Evolutionary conservation across 2,329 filamentous ascomycete species (phyloP).

Genomic region (Claviceps cyperi): DNA sequence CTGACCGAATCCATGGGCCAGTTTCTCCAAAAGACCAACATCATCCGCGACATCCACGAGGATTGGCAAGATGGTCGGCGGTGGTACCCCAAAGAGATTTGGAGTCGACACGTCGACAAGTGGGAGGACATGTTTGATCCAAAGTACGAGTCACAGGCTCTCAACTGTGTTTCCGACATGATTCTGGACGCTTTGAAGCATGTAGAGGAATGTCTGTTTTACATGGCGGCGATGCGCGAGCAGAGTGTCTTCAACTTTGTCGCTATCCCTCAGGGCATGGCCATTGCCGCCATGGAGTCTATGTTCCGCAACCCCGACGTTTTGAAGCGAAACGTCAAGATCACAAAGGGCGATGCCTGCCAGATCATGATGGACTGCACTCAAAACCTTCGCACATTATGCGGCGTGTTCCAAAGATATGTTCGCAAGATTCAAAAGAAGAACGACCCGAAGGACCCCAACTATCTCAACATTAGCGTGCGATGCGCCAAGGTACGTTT

Average conservation of each 20-base stretch:
- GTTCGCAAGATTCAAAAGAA: slow-evolving; percentile 74
- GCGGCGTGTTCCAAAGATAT: slow-evolving; percentile 68
- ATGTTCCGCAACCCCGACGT: slow-evolving; percentile 85
- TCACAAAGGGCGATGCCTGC: slow-evolving; percentile 89
- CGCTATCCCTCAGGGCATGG: slow-evolving; percentile 93
- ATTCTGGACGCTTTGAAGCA: slow-evolving; percentile 77
- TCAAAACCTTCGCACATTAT: slow-evolving; percentile 72
- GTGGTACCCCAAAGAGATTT: slow-evolving; percentile 94
- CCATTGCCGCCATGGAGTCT: slow-evolving; percentile 82
- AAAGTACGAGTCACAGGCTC: slow-evolving; percentile 58
- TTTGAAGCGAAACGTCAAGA: slow-evolving; percentile 83
- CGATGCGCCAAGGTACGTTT: slow-evolving; percentile 62
- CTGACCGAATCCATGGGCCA: slow-evolving; percentile 94
- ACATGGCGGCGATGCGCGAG: slow-evolving; percentile 86
- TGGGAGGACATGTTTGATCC: slow-evolving; percentile 85
- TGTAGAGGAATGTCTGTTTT: slow-evolving; percentile 89
- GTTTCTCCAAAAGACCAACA: slow-evolving; percentile 96
- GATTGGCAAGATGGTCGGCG: slow-evolving; percentile 75
- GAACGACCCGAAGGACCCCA: slow-evolving; percentile 86
- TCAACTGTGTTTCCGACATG: slow-evolving; percentile 88
- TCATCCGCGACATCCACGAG: slow-evolving; percentile 89
- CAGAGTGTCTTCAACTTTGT: slow-evolving; percentile 99
- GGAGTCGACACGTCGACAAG: slow-evolving; percentile 83
- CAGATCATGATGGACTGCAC: slow-evolving; percentile 84
- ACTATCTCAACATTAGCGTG: slow-evolving; percentile 81